Base-by-base conservation (phyloP, 2,329 filamentous ascomycete species). In the Ophiostoma pallidulum region DNA sequence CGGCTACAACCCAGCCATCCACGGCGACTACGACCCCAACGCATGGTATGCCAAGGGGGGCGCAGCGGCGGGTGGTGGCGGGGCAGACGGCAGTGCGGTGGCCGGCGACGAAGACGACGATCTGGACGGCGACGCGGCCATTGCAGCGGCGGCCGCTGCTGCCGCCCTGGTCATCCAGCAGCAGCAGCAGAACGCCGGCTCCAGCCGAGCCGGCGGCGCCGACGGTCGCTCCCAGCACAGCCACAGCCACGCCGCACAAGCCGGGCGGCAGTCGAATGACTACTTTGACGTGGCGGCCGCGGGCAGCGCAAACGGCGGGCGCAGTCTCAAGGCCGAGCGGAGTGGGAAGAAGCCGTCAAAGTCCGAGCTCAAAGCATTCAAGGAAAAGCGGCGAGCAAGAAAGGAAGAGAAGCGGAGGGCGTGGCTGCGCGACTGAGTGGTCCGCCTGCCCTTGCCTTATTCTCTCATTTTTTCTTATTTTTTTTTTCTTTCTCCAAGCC, bases 221-320 rank as follows among this genome's bases (percentile, higher is more conserved):
- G 82, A 76, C 3, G 75, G 78, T 10, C 70, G 82, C 53, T 82
- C 76, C 3, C 44, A 46, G 26, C 84, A 90, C 69, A 84, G 80
- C 56, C 84, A 90, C 69, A 84, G 80, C 56, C 89, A 95, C 59
- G 88, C 94, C 61, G 85, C 87, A 60, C 96, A 95, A 72, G 84
- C 84, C 51, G 75, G 73, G 44, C 75, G 92, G 38, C 92, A 97
- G 68, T 85, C 97, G 84, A 86, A 86, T 60, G 86, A 89, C 35
- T 97, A 84, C 67, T 98, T 97, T 64, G 91, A 98, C 62, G 90
- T 96, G 37, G 90, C 97, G 64, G 86, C 89, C 4, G 90, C 89
- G 3, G 91, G 90, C 4, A 96, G 94, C 61, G 78, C 79, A 49
- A 90, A 98, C 60, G 84, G 95, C 57, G 92, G 92, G 2, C 78